Evolutionary conservation across 2,329 filamentous ascomycete genomes (phyloP).

Genomic region (Penicillium hordei): DNA sequence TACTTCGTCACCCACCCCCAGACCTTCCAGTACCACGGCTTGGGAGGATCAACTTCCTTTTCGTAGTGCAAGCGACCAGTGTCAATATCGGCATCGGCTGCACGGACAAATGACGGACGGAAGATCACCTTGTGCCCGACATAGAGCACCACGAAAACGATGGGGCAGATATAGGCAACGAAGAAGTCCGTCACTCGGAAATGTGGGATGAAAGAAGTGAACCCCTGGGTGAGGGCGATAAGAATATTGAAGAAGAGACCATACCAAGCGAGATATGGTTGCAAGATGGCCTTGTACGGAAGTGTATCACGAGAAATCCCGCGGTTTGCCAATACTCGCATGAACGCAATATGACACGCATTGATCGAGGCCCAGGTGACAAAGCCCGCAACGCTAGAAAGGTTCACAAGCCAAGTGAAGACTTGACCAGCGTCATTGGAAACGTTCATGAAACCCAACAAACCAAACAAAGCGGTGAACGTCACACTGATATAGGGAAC

Average conservation of each 20-base stretch:
- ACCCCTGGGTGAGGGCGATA: slow-evolving; percentile 67
- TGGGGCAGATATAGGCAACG: slow-evolving; percentile 62
- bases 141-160: slow-evolving; percentile 62
- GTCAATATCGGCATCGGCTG: slow-evolving; percentile 45
- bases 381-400: slow-evolving; percentile 37
- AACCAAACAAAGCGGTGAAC: slow-evolving; percentile 54
- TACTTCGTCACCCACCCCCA: slow-evolving; percentile 26
- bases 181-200: slow-evolving; percentile 64
- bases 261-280: slow-evolving; percentile 65
- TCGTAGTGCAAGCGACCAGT: slow-evolving; percentile 40
- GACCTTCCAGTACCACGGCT: slow-evolving; percentile 29
- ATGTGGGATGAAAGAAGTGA: slow-evolving; percentile 61
- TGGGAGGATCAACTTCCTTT: slow-evolving; percentile 32
- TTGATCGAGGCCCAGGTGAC: slow-evolving; percentile 40
- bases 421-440: slow-evolving; percentile 61
- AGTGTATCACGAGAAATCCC: slow-evolving; percentile 57
- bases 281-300: slow-evolving; percentile 60
- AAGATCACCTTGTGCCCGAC: slow-evolving; percentile 57
- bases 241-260: slow-evolving; percentile 65
- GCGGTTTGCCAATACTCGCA: slow-evolving; percentile 56
- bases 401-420: slow-evolving; percentile 45
- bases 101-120: slow-evolving; percentile 36
- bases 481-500: slow-evolving; percentile 46
- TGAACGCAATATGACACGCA: slow-evolving; percentile 64
- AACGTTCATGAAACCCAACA: slow-evolving; percentile 69